Evolutionary conservation across 768 basidiomycete genomes (phyloP).

Genomic region (Tephrocybe sp.): DNA sequence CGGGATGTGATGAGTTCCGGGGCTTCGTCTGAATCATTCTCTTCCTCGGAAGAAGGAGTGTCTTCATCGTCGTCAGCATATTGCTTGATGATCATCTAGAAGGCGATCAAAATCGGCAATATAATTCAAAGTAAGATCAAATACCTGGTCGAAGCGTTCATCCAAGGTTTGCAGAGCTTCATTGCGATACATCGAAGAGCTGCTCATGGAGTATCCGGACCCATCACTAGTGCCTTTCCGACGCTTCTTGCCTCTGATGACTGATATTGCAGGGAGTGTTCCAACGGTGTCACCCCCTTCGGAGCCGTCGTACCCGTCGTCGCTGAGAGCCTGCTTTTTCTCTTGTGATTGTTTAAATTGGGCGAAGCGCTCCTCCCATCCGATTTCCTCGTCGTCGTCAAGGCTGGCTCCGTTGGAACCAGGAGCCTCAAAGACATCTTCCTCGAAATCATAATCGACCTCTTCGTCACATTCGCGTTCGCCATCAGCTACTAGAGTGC

Average conservation of each 20-base stretch:
- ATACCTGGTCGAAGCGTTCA: slow-evolving; percentile 91
- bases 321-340: slow-evolving; percentile 36
- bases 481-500: slow-evolving; percentile 68
- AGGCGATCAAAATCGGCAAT: neutral
- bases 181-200: slow-evolving; percentile 93
- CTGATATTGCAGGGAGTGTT: slow-evolving; percentile 69
- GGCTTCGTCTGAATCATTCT: slow-evolving; percentile 55
- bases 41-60: slow-evolving; percentile 24
- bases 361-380: slow-evolving; percentile 81
- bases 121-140: neutral
- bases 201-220: slow-evolving; percentile 96
- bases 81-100: slow-evolving; percentile 73
- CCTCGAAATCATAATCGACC: slow-evolving; percentile 66
- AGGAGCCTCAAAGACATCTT: slow-evolving; percentile 39
- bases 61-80: slow-evolving; percentile 61
- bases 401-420: slow-evolving; percentile 13
- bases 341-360: slow-evolving; percentile 74
- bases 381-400: slow-evolving; percentile 26
- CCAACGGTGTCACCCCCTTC: slow-evolving; percentile 85
- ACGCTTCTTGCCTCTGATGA: slow-evolving; percentile 75
- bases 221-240: slow-evolving; percentile 79
- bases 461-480: slow-evolving; percentile 64
- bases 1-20: slow-evolving; percentile 79
- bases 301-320: slow-evolving; percentile 52
- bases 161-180: slow-evolving; percentile 87